A percentile compares a stretch with the other conserved stretches of the same genome.
phyloP scores from a whole-genome alignment of 2,329 filamentous ascomycete genomes.

The Lecanoromycetidae sp. region DNA sequence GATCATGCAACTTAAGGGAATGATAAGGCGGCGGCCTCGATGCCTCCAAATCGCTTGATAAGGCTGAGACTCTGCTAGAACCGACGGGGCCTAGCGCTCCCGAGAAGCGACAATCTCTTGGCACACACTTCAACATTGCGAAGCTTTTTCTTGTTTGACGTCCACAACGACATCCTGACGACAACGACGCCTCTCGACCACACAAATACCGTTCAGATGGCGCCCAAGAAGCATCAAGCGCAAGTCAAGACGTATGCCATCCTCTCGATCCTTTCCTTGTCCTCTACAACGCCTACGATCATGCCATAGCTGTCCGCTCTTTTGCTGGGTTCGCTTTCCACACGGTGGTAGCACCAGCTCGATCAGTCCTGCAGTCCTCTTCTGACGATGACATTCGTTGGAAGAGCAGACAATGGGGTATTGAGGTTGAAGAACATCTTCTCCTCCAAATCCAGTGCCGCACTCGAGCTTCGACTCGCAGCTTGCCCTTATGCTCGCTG shows the following conservation, averaged over 20 bases:
- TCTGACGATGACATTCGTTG: background rate
- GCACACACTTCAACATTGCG: background rate
- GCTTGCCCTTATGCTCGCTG: conserved; percentile 19
- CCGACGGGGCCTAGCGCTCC: background rate
- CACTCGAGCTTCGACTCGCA: conserved; percentile 26
- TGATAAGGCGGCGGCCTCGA: background rate
- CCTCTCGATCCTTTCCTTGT: conserved; percentile 26
- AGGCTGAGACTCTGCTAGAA: background rate
- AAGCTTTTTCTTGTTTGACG: background rate
- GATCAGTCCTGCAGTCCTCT: conserved; percentile 51
- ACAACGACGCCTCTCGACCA: conserved; percentile 27
- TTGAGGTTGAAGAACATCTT: conserved; percentile 69
- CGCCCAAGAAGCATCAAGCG: conserved; percentile 28
- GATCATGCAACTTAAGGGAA: background rate
- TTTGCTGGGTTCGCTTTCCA: conserved; percentile 53
- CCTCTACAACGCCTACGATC: conserved; percentile 17
- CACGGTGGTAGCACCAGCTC: conserved; percentile 54
- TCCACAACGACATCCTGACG: conserved; percentile 19
- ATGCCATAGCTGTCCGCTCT: conserved; percentile 53
- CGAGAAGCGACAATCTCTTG: conserved; percentile 1
- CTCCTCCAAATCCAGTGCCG: conserved; percentile 67
- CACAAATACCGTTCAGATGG: conserved; percentile 41
- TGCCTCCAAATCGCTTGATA: background rate
- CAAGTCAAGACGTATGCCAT: conserved; percentile 49
- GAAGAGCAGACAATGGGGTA: conserved; percentile 45